Percentiles rank a stretch among this genome's conserved stretches.
These are phyloP conservation scores for Plasmodium reichenowi DNA, from an alignment of 169 alveolate genomes.

Conservation along the genomic window DNA sequence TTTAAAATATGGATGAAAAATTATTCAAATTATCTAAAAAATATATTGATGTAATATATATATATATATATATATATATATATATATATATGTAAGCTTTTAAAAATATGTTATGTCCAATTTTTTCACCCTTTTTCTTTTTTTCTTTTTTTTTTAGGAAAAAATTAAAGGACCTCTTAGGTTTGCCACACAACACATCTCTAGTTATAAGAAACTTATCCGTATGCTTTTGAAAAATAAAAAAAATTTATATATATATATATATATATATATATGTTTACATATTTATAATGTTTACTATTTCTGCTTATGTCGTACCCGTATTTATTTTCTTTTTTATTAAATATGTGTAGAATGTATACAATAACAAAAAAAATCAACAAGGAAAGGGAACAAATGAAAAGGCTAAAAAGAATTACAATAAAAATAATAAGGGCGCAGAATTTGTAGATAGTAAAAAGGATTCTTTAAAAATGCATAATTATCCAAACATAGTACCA, in stretches of 20 bases:
- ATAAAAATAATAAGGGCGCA: slow-evolving; percentile 13
- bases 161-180: slow-evolving; percentile 46
- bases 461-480: slow-evolving; percentile 33
- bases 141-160: slow-evolving; percentile 28
- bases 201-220: slow-evolving; percentile 44
- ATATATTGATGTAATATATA: slow-evolving; percentile 33
- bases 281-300: too few species aligned
- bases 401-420: slow-evolving; percentile 53
- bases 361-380: slow-evolving; percentile 30
- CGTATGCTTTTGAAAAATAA: slow-evolving; percentile 19
- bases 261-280: background rate
- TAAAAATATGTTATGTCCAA: background rate
- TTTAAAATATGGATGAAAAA: slow-evolving; percentile 76
- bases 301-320: too few species aligned
- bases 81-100: background rate
- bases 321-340: too few species aligned
- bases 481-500: slow-evolving; percentile 3
- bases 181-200: slow-evolving; percentile 39
- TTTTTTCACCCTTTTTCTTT: background rate
- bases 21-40: slow-evolving; percentile 54
- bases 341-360: slow-evolving; percentile 23
- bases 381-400: slow-evolving; percentile 44
- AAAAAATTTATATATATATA: slow-evolving; percentile 9
- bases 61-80: background rate
- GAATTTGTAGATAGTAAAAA: slow-evolving; percentile 31